Evolutionary conservation across 257 asterid species (phyloP).

Genomic region (Nicotiana tomentosiformis): DNA sequence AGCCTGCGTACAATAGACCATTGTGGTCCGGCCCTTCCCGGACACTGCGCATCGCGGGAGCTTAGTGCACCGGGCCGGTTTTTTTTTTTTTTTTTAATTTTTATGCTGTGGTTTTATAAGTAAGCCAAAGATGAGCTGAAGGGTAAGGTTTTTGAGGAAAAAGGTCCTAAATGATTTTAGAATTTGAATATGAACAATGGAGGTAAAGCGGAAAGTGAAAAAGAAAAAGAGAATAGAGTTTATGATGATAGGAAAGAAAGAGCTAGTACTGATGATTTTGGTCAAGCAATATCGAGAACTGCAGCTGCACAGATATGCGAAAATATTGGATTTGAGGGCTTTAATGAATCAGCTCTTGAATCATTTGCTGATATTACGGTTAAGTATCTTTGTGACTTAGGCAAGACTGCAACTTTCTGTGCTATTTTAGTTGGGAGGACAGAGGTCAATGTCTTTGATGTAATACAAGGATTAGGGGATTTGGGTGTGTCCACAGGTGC

Average conservation of each 20-base stretch:
- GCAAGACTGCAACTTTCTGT: slow-evolving; percentile 50
- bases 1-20: no score
- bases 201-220: slow-evolving; percentile 54
- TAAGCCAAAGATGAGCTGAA: no score
- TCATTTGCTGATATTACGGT: slow-evolving; percentile 58
- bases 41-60: no score
- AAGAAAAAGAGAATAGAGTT: slow-evolving; percentile 27
- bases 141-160: neutral
- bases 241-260: slow-evolving; percentile 8
- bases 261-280: slow-evolving; percentile 39
- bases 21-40: no score
- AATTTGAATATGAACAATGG: slow-evolving; percentile 85
- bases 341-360: slow-evolving; percentile 71
- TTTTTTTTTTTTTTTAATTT: no score
- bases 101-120: no score
- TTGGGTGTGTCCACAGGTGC: slow-evolving; percentile 54
- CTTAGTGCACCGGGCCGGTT: no score
- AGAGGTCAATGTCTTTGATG: slow-evolving; percentile 62
- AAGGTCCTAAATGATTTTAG: slow-evolving; percentile 47
- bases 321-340: slow-evolving; percentile 66
- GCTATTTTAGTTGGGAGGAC: slow-evolving; percentile 71
- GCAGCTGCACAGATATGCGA: slow-evolving; percentile 75
- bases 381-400: slow-evolving; percentile 63
- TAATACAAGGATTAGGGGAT: slow-evolving; percentile 57
- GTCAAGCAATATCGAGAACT: slow-evolving; percentile 52